Conservation (phyloP, 352 stramenopile genomes). For the Globisporangium emineosum region DNA sequence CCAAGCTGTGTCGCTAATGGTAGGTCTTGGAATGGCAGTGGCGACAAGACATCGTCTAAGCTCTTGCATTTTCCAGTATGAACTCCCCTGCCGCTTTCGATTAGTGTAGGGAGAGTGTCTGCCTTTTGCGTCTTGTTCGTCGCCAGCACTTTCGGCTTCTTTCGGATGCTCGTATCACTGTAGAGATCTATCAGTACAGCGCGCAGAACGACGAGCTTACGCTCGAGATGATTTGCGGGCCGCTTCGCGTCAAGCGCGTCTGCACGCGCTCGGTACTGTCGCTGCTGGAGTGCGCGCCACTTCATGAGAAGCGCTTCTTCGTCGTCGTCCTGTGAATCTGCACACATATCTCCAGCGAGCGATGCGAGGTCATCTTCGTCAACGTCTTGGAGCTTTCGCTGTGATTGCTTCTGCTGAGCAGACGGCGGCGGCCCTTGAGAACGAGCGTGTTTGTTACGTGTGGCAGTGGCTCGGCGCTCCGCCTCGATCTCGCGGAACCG, state of each 20-base stretch:
- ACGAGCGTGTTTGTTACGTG: background rate
- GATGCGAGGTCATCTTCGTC: background rate
- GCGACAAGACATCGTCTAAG: conserved; percentile 7
- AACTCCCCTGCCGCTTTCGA: background rate
- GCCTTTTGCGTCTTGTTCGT: background rate
- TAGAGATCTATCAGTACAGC: conserved; percentile 29
- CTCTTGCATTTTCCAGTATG: conserved; percentile 1
- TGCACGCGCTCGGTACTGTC: conserved; percentile 17
- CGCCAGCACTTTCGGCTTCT: background rate
- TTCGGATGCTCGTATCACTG: background rate
- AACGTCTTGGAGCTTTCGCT: background rate
- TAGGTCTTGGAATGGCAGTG: conserved; percentile 36
- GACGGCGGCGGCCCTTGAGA: background rate
- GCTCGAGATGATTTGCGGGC: conserved; percentile 25
- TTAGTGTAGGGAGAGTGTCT: too few relatives aligned
- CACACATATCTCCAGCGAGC: background rate
- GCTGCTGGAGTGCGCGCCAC: background rate
- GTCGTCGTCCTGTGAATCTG: background rate
- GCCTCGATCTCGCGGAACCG: conserved; percentile 40
- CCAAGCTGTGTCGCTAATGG: conserved; percentile 46
- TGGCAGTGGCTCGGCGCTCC: conserved; percentile 7
- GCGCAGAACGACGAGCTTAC: conserved; percentile 41
- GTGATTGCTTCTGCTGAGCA: background rate
- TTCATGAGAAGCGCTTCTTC: background rate
- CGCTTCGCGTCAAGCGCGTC: conserved; percentile 27